phyloP scores from a whole-genome alignment of 225 moss, liverwort and hornwort genomes.

The Takakia lepidozioides region DNA sequence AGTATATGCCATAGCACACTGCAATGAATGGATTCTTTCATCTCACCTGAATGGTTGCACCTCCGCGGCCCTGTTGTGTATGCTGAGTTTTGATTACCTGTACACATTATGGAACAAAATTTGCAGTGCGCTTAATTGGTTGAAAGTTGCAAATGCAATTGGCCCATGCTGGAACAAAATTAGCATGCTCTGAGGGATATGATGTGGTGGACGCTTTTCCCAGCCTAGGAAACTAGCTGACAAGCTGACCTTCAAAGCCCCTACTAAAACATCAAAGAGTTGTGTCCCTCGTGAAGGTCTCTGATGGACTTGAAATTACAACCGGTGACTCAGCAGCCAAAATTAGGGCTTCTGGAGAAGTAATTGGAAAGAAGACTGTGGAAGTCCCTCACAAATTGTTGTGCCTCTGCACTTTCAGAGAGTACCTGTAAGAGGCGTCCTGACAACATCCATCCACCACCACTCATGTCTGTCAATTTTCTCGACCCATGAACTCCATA shows the following conservation, averaged over 20 bases:
- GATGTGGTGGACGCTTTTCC: too few relatives aligned
- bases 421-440: conserved; percentile 48
- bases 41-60: conserved; percentile 88
- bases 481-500: conserved; percentile 26
- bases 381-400: neutral
- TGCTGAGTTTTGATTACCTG: conserved; percentile 95
- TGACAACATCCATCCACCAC: conserved; percentile 24
- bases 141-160: neutral
- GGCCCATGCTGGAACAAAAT: neutral
- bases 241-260: neutral
- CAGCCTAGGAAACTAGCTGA: neutral
- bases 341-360: neutral
- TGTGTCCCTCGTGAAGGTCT: neutral
- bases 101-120: too few relatives aligned
- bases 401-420: conserved; percentile 4
- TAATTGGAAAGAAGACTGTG: neutral
- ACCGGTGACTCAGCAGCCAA: neutral
- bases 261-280: too few relatives aligned
- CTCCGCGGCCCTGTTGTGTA: conserved; percentile 93
- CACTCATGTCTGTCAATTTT: conserved; percentile 25
- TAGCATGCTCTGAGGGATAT: neutral
- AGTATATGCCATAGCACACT: too few relatives aligned
- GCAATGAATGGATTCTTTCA: too few relatives aligned
- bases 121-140: too few relatives aligned
- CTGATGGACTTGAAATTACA: conserved; percentile 13